Evolutionary conservation across 1,284 basidiomycete species (phyloP).

Genomic region (Rhizoctonia solani): DNA sequence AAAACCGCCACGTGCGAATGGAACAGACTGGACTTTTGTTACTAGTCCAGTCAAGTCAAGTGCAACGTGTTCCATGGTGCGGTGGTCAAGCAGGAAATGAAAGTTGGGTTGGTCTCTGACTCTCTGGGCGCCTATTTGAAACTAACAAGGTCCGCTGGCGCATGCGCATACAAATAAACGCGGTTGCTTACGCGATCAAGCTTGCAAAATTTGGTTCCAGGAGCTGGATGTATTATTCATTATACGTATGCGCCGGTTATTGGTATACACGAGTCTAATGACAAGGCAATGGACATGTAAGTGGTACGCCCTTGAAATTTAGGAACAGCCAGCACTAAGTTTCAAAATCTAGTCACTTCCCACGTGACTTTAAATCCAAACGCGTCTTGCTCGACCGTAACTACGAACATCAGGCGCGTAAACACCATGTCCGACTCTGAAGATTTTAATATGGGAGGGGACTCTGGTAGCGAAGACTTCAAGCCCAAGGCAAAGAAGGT

Average conservation of each 20-base stretch:
- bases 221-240: background rate
- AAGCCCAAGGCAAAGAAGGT: constrained; percentile 27
- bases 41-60: constrained; percentile 26
- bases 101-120: too few species aligned
- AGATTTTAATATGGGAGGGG: constrained; percentile 12
- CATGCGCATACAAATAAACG: too few species aligned
- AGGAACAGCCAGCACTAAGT: background rate
- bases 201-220: background rate
- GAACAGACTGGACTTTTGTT: background rate
- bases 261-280: too few species aligned
- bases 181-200: background rate
- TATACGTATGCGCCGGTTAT: background rate
- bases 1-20: constrained; percentile 22
- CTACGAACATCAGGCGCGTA: constrained; percentile 15
- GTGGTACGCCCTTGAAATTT: background rate
- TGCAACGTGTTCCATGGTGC: constrained; percentile 9
- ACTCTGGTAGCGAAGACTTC: constrained; percentile 23
- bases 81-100: too few species aligned
- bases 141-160: too few species aligned
- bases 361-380: constrained; percentile 23
- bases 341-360: background rate
- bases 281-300: too few species aligned
- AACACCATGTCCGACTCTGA: constrained; percentile 28
- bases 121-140: constrained; percentile 12
- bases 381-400: constrained; percentile 21